Conservation (phyloP, 495 filamentous ascomycete genomes). For the Terfezia boudieri region DNA sequence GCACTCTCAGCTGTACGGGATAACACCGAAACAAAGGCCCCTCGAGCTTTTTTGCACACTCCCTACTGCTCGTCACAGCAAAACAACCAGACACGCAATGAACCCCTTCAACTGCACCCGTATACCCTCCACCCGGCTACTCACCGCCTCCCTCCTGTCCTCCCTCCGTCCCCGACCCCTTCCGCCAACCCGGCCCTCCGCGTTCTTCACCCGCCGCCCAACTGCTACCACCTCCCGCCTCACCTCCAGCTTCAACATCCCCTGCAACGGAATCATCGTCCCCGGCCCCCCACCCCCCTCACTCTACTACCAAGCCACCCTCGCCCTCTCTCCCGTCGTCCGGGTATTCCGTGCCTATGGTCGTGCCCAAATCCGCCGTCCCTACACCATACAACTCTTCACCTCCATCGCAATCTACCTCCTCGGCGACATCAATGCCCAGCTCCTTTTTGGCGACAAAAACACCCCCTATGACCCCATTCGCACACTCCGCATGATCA, state of each 20-base stretch:
- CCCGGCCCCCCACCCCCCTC: background rate
- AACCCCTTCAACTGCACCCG: no score
- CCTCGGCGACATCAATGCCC: slow-evolving; percentile 59
- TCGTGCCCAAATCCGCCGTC: slow-evolving; percentile 41
- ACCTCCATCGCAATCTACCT: slow-evolving; percentile 59
- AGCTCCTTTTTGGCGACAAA: slow-evolving; percentile 29
- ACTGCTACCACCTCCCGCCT: background rate
- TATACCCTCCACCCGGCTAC: no score
- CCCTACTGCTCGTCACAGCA: no score
- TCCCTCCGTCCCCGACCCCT: no score
- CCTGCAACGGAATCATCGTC: background rate
- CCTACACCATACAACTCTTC: slow-evolving; percentile 54
- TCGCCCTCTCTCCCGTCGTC: slow-evolving; percentile 9
- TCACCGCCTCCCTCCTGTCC: no score
- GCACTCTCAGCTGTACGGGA: no score
- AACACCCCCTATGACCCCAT: slow-evolving; percentile 42
- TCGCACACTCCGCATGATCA: slow-evolving; percentile 45
- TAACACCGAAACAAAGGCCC: no score
- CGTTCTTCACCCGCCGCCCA: background rate
- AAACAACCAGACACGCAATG: no score
- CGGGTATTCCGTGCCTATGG: slow-evolving; percentile 47
- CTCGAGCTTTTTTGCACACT: no score
- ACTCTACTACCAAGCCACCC: background rate
- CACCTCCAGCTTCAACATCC: background rate
- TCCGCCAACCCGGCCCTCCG: no score